A percentile compares a stretch with the other conserved stretches of the same genome.
These are phyloP conservation scores for Metschnikowia lochheadii DNA, from an alignment of 805 yeast genomes.

Conservation along the genomic window DNA sequence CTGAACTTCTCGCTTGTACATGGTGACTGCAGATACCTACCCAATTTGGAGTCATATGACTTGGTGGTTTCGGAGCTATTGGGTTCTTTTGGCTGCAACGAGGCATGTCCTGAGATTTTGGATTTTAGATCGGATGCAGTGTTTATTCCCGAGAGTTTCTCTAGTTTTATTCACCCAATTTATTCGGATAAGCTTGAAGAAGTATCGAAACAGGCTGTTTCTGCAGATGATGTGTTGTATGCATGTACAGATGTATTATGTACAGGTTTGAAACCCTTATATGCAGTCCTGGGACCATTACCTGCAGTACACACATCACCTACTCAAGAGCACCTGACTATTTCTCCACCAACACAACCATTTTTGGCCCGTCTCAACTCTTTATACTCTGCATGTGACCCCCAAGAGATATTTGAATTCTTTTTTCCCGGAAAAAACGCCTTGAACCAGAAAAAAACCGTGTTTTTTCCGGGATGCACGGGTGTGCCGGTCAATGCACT, in stretches of 20 bases:
- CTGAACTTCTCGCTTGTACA: constrained; percentile 46
- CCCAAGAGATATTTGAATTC: constrained; percentile 59
- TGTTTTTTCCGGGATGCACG: constrained; percentile 32
- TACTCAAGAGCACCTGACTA: too few relatives aligned
- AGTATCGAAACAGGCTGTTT: constrained; percentile 6
- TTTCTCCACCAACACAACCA: too few relatives aligned
- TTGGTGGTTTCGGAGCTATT: constrained; percentile 75
- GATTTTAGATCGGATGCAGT: constrained; percentile 37
- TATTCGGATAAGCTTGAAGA: constrained; percentile 48
- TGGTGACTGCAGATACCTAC: constrained; percentile 50
- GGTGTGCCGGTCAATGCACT: constrained; percentile 50
- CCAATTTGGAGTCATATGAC: constrained; percentile 33
- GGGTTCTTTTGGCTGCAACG: constrained; percentile 93
- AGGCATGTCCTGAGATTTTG: constrained; percentile 76
- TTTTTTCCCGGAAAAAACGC: constrained; percentile 44
- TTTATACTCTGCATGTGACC: constrained; percentile 26
- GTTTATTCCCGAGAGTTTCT: constrained; percentile 46
- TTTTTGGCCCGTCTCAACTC: constrained; percentile 8
- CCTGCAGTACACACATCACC: too few relatives aligned
- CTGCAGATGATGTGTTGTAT: not conserved
- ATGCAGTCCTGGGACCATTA: too few relatives aligned
- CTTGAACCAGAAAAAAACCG: constrained; percentile 8
- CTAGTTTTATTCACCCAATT: constrained; percentile 64
- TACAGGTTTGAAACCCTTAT: too few relatives aligned
- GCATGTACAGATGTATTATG: not conserved